Evolutionary conservation across 495 filamentous ascomycete genomes (phyloP), one percentile per base, ranked within the genome.

Genomic region (Tuber brumale): DNA sequence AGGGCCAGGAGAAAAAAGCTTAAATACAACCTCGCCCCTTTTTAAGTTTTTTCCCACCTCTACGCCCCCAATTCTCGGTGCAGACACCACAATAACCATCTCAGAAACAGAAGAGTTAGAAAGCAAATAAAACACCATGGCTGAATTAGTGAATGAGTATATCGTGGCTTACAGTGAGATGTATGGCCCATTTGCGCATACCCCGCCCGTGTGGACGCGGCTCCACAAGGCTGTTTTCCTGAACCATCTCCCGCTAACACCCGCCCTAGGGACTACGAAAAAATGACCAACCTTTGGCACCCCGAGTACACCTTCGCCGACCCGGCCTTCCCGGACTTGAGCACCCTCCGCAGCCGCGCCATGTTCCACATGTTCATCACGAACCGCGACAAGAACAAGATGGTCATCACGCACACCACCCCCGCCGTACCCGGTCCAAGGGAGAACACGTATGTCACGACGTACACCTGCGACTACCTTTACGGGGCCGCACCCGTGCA

Each of bases 341-440:
- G 70, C 45, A 75, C 70, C 70, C 31, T 18, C 27, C 57, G 41
- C 51, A 57, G 70, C 14, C 31, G 7, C 57, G 77, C 76, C n/a
- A 70, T 79, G 72, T 79, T 79, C 27, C 72, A 79, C 39, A 79
- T 79, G 72, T 79, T 79, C 72, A 72, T 57, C 44, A 70, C 69
- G 23, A 72, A 69, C 57, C 57, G 57, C 1, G 39, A 42, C 42
- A 78, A 51, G 42, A 74, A 46, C 1, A 44, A 79, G 44, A 72
- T 79, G 70, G 48, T 72, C 18, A 69, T 79, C 14, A 75, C 44
- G 12, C 69, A 66, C 27, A 35, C 39, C 21, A 70, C 72, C 18
- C 72, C 57, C 27, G 76, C 77, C 19, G 70, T 74, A 43, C 37
- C 76, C 19, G 69, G 76, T 27, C 23, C 18, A 43, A 70, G 66